phyloP scores from a whole-genome alignment of 164 flowering plant species.

The Stephania japonica region DNA sequence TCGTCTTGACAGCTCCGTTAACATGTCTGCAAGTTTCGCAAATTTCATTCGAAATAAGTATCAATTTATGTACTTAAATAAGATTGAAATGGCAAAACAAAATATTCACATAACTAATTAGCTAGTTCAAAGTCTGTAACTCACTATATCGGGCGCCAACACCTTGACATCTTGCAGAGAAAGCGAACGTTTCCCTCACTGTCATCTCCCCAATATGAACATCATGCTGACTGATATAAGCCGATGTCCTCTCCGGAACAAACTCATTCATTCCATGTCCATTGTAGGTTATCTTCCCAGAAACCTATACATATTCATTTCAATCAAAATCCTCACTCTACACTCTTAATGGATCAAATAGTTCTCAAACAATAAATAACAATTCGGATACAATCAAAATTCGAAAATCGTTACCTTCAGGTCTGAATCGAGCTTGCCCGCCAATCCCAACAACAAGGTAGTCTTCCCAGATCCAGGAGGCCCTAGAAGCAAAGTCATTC shows the following conservation, averaged over 20 bases:
- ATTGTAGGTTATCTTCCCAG: constrained; percentile 62
- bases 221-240: constrained; percentile 62
- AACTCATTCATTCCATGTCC: constrained; percentile 66
- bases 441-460: constrained; percentile 41
- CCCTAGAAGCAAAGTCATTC: constrained; percentile 37
- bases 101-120: no score
- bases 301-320: constrained; percentile 23
- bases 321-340: neutral
- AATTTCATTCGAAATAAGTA: no score
- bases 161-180: constrained; percentile 64
- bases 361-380: no score
- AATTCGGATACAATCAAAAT: neutral
- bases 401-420: constrained; percentile 25
- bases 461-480: constrained; percentile 57
- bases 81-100: no score
- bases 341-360: neutral
- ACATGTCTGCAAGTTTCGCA: constrained; percentile 39
- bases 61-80: no score
- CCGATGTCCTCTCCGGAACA: constrained; percentile 60
- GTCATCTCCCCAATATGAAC: constrained; percentile 59
- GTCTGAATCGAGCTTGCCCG: constrained; percentile 38
- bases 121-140: neutral
- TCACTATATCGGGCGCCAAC: constrained; percentile 51
- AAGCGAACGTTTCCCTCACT: constrained; percentile 51
- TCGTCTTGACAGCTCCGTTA: constrained; percentile 61